Evolutionary conservation across 768 basidiomycete genomes (phyloP), one percentile per base, ranked within the genome.

Genomic region (Asterophora parasitica): DNA sequence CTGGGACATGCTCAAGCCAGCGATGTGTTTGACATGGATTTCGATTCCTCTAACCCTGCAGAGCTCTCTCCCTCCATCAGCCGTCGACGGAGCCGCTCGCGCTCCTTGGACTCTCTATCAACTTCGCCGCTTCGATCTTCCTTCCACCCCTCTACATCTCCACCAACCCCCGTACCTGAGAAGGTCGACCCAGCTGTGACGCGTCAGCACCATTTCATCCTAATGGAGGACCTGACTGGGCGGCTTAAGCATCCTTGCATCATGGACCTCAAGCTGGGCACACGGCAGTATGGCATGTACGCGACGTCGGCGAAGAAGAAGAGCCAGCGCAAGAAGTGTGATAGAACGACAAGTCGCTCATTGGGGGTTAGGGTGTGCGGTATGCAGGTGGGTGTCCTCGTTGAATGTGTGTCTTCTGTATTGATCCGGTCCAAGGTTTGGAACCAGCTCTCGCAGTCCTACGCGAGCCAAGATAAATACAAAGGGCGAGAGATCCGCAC

Each of bases 261-360:
- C 34, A 80, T 98, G 59, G 96, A 99, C 66, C 73, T 99, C 58
- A 99, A 99, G 74, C 98, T 98, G 96, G 96, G 96, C n/a, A 97
- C 94, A 26, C 76, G 96, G 28, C 96, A 99, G 69, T 97, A 98
- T 66, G 96, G 96, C 15, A 88, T 95, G 71, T 92, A 96, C 57
- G 96, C 96, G 19, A 88, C 86, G 7, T 70, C 83, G 1, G 73
- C 82, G 44, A 99, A 99, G 74, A 97, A 96, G 79, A 93, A 88
- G 72, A 97, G 94, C 62, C 96, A 99, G 71, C 81, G 94, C 46
- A 96, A 96, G 70, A 99, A 99, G 69, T 98, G 96, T 62, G 93
- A 96, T 62, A 77, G 87, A 46, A 97, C 96, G 43, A 98, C 96
- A 16, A 97, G 93, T 64, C 75, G 90, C 55, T 78, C 83, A 11